phyloP scores from a whole-genome alignment of 1,284 basidiomycete species.

The Mycena citricolor region DNA sequence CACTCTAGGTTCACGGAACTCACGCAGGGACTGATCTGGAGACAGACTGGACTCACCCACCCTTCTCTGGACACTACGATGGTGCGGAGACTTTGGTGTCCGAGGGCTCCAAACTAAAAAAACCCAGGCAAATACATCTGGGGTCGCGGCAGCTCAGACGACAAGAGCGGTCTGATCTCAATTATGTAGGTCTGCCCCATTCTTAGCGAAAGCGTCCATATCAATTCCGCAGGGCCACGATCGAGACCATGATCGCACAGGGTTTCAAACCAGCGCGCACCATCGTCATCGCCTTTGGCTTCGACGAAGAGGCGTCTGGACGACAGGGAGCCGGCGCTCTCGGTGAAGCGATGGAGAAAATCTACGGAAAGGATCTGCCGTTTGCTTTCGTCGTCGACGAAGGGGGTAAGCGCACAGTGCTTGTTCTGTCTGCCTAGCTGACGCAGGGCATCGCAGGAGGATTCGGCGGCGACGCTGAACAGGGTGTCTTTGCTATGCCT shows the following conservation, averaged over 20 bases:
- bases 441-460: conserved; percentile 15
- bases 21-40: conserved; percentile 24
- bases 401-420: conserved; percentile 30
- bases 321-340: conserved; percentile 43
- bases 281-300: conserved; percentile 55
- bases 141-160: conserved; percentile 64
- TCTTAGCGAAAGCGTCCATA: neutral
- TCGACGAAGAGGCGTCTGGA: conserved; percentile 59
- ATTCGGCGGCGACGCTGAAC: conserved; percentile 25
- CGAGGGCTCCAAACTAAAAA: neutral
- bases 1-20: neutral
- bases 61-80: conserved; percentile 23
- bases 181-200: conserved; percentile 41
- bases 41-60: conserved; percentile 48
- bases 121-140: conserved; percentile 50
- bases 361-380: conserved; percentile 44
- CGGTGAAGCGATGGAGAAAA: conserved; percentile 38
- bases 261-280: conserved; percentile 46
- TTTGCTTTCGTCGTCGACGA: conserved; percentile 50
- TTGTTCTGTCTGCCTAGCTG: neutral
- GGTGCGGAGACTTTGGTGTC: conserved; percentile 1
- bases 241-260: conserved; percentile 43
- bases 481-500: conserved; percentile 38
- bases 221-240: conserved; percentile 29
- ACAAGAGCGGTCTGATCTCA: conserved; percentile 62